Evolutionary conservation across 169 alveolate genomes (phyloP).

Genomic region (Plasmodium cynomolgi): DNA sequence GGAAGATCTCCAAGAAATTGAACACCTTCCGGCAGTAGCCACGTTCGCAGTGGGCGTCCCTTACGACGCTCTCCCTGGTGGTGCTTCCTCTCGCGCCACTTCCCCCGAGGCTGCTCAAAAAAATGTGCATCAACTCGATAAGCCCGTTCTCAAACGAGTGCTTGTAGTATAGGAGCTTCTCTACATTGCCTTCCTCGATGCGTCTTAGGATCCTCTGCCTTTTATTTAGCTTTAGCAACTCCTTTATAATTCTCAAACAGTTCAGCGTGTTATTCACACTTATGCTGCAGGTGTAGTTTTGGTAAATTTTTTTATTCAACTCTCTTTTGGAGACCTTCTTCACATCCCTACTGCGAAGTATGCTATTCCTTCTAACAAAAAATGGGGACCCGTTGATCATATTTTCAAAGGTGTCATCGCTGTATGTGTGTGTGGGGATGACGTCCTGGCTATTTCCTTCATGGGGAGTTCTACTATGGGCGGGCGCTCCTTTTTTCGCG

Average conservation of each 20-base stretch:
- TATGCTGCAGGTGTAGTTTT: slow-evolving; percentile 48
- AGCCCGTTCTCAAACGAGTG: slow-evolving; percentile 72
- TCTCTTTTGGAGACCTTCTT: slow-evolving; percentile 25
- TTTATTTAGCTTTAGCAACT: slow-evolving; percentile 42
- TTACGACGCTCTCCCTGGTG: neutral
- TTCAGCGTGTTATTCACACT: slow-evolving; percentile 72
- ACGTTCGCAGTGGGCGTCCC: neutral
- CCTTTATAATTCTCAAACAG: slow-evolving; percentile 55
- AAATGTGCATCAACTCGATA: slow-evolving; percentile 19
- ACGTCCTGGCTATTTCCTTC: neutral
- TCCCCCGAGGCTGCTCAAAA: slow-evolving; percentile 30
- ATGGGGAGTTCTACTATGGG: neutral
- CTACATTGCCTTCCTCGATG: slow-evolving; percentile 22
- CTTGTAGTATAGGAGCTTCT: slow-evolving; percentile 53
- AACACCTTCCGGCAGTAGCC: slow-evolving; percentile 31
- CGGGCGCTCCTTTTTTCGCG: neutral
- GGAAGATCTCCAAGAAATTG: slow-evolving; percentile 18
- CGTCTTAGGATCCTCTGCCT: slow-evolving; percentile 22
- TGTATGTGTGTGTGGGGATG: neutral
- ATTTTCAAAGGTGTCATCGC: neutral
- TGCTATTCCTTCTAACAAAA: slow-evolving; percentile 14
- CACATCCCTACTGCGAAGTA: slow-evolving; percentile 17
- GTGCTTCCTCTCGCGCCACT: neutral
- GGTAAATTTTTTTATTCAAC: slow-evolving; percentile 41
- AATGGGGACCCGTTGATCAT: slow-evolving; percentile 12